These are phyloP conservation scores for Leishmania turanica DNA, from an alignment of 208 protist genomes.

Conservation along the genomic window DNA sequence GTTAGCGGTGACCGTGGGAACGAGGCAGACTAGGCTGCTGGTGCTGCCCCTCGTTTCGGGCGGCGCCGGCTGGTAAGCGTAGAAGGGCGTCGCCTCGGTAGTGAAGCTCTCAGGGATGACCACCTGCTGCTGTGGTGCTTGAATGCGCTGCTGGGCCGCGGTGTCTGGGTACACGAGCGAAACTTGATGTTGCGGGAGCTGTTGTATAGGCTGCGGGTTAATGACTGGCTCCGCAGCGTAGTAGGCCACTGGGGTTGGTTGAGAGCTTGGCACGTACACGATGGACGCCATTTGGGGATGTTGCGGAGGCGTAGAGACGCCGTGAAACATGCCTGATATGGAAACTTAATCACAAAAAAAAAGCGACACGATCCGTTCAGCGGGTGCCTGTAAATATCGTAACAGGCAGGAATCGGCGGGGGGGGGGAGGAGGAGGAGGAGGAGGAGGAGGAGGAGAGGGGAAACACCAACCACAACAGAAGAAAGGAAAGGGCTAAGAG, in stretches of 20 bases:
- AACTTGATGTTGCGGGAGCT: slow-evolving; percentile 11
- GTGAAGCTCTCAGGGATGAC: neutral
- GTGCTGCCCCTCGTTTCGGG: slow-evolving; percentile 8
- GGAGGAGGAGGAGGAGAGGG: neutral
- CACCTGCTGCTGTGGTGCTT: slow-evolving; percentile 4
- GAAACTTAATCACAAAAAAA: slow-evolving; percentile 5
- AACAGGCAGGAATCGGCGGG: neutral
- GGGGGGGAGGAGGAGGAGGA: no score
- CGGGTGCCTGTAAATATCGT: neutral
- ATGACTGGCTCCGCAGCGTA: slow-evolving; percentile 9
- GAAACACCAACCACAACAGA: neutral
- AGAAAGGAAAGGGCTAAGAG: neutral
- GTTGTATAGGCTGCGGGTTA: neutral
- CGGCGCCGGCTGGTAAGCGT: slow-evolving; percentile 7
- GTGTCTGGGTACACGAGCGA: slow-evolving; percentile 15
- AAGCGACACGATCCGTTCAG: neutral
- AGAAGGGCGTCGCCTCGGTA: slow-evolving; percentile 5
- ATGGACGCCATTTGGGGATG: slow-evolving; percentile 17
- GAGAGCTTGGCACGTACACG: slow-evolving; percentile 22
- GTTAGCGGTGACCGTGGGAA: neutral
- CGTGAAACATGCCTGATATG: neutral
- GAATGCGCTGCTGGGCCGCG: neutral
- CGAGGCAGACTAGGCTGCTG: slow-evolving; percentile 21
- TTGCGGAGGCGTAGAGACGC: slow-evolving; percentile 3
- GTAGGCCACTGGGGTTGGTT: slow-evolving; percentile 7